These are phyloP conservation scores for Sporobolomyces pararoseus DNA, from an alignment of 768 basidiomycete genomes.

Conservation along the genomic window DNA sequence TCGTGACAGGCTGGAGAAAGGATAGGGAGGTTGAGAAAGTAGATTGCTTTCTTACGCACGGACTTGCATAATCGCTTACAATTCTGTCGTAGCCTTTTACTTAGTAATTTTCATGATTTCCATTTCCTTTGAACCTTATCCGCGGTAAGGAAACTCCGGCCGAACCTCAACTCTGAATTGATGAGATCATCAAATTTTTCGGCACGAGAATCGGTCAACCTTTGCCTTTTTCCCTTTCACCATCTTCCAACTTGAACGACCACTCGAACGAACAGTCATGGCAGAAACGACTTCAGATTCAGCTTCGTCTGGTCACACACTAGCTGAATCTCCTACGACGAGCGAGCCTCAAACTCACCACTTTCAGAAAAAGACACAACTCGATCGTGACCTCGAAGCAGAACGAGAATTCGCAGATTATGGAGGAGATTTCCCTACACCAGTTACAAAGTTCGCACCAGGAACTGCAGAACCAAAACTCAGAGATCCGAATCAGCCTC, in stretches of 20 bases:
- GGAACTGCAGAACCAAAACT: slow-evolving; percentile 5
- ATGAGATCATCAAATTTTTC: too few relatives aligned
- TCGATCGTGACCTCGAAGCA: slow-evolving; percentile 3
- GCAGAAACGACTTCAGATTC: neutral
- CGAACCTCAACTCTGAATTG: too few relatives aligned
- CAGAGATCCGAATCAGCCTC: slow-evolving; percentile 4
- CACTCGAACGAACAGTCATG: too few relatives aligned
- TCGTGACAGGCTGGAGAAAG: slow-evolving; percentile 27
- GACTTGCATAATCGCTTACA: too few relatives aligned
- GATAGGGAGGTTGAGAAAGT: slow-evolving; percentile 11
- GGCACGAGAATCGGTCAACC: too few relatives aligned
- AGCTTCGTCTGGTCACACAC: slow-evolving; percentile 5
- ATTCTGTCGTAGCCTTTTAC: too few relatives aligned
- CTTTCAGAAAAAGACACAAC: neutral
- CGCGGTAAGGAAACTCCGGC: too few relatives aligned
- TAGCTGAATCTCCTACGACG: neutral
- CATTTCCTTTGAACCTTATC: too few relatives aligned
- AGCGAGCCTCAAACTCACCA: neutral
- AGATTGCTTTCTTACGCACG: too few relatives aligned
- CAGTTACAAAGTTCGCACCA: slow-evolving; percentile 5
- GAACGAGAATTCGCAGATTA: slow-evolving; percentile 21
- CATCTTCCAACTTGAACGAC: too few relatives aligned
- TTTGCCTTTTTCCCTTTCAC: too few relatives aligned
- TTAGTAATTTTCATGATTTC: too few relatives aligned
- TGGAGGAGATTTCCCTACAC: slow-evolving; percentile 7